Conservation (phyloP, 164 flowering plant species). For the Brasenia schreberi region DNA sequence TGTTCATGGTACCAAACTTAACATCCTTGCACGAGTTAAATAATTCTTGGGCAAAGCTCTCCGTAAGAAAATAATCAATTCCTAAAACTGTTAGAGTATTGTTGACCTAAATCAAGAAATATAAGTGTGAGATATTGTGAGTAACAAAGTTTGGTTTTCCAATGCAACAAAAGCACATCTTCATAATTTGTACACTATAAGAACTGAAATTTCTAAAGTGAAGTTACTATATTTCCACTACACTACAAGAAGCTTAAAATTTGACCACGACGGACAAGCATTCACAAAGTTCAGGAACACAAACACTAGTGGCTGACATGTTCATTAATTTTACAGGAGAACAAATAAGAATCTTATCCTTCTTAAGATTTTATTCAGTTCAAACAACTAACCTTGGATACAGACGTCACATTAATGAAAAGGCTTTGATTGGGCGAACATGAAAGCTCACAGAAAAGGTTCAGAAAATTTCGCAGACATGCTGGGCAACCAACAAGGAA, state of each 20-base stretch:
- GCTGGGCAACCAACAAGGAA: conserved; percentile 98
- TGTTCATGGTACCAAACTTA: conserved; percentile 92
- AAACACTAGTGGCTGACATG: no score
- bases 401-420: conserved; percentile 85
- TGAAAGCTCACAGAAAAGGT: conserved; percentile 87
- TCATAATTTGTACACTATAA: no score
- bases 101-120: conserved; percentile 37
- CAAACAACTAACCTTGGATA: conserved; percentile 40
- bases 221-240: no score
- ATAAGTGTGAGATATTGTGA: no score
- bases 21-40: conserved; percentile 97
- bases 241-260: no score
- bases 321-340: no score
- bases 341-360: no score
- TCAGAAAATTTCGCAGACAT: conserved; percentile 91
- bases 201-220: no score
- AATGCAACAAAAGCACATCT: no score
- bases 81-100: conserved; percentile 71
- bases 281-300: no score
- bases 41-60: conserved; percentile 77
- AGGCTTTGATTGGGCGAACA: conserved; percentile 96
- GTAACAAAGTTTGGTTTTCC: no score
- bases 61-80: conserved; percentile 70
- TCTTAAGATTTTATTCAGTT: background rate
- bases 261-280: no score